A percentile compares a stretch with the other conserved stretches of the same genome.
Evolutionary conservation across 2,329 filamentous ascomycete genomes (phyloP).

Genomic region (Periconia digitata): DNA sequence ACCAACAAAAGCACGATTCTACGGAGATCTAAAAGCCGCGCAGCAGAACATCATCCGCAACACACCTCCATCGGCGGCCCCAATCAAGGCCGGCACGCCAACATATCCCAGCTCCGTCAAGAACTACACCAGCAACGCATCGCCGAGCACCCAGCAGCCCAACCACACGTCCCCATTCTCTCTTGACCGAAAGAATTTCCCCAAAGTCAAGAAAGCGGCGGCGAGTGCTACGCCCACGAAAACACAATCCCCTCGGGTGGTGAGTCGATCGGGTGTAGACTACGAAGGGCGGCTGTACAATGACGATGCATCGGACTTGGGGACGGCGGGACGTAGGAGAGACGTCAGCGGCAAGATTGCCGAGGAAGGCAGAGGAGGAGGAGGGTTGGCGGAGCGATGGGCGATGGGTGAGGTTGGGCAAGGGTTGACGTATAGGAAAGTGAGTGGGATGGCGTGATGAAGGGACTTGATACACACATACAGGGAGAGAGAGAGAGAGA

Average conservation of each 20-base stretch:
- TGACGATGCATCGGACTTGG: constrained; percentile 35
- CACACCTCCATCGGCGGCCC: constrained; percentile 24
- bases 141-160: constrained; percentile 13
- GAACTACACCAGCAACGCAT: constrained; percentile 33
- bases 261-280: constrained; percentile 52
- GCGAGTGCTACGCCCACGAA: constrained; percentile 30
- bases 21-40: constrained; percentile 51
- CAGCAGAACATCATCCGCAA: constrained; percentile 38
- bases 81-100: constrained; percentile 22
- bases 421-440: constrained; percentile 42
- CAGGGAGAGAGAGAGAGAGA: not conserved
- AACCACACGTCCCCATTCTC: constrained; percentile 25
- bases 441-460: constrained; percentile 41
- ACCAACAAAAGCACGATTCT: constrained; percentile 47
- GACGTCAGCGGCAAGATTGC: constrained; percentile 73
- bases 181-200: constrained; percentile 35
- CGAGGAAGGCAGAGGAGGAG: constrained; percentile 64
- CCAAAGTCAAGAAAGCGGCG: constrained; percentile 35
- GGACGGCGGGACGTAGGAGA: constrained; percentile 28
- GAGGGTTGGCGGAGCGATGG: constrained; percentile 37
- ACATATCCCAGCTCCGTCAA: constrained; percentile 30
- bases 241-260: constrained; percentile 44
- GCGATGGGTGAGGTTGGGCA: constrained; percentile 17
- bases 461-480: constrained; percentile 6
- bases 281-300: constrained; percentile 41